Percentiles rank a stretch among this genome's conserved stretches.
phyloP scores from a whole-genome alignment of 1,139 yeast species.

The Diutina siamensis region DNA sequence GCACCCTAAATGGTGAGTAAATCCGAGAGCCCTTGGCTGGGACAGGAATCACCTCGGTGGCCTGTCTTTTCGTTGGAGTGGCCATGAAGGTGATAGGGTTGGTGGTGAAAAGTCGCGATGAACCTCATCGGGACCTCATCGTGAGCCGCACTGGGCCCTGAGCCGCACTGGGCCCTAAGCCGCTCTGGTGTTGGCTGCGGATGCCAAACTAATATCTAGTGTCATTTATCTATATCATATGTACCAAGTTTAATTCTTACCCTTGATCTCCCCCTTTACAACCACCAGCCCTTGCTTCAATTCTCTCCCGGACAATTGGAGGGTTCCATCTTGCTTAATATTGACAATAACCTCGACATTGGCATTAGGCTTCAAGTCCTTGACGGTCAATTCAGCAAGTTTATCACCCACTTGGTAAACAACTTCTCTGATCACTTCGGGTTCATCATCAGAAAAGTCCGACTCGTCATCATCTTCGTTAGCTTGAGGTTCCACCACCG shows the following conservation, averaged over 20 bases:
- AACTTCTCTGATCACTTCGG: slow-evolving; percentile 64
- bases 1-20: slow-evolving; percentile 34
- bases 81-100: background rate
- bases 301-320: slow-evolving; percentile 78
- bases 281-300: slow-evolving; percentile 53
- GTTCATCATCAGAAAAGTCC: slow-evolving; percentile 41
- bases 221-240: background rate
- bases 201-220: too few species aligned
- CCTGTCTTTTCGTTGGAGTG: background rate
- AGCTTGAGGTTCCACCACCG: slow-evolving; percentile 58
- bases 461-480: slow-evolving; percentile 25
- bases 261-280: slow-evolving; percentile 36
- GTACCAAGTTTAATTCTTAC: background rate
- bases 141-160: too few species aligned
- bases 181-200: too few species aligned
- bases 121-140: too few species aligned
- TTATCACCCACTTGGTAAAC: slow-evolving; percentile 64
- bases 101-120: background rate
- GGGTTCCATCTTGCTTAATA: slow-evolving; percentile 73
- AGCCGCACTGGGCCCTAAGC: too few species aligned
- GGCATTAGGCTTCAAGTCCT: slow-evolving; percentile 57
- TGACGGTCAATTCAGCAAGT: slow-evolving; percentile 70
- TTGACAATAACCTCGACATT: slow-evolving; percentile 72
- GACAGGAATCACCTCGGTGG: background rate
- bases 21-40: slow-evolving; percentile 17